Percentiles rank a stretch among this genome's conserved stretches.
These are phyloP conservation scores for Coprinellus micaceus DNA, from an alignment of 768 basidiomycete species.

Conservation along the genomic window DNA sequence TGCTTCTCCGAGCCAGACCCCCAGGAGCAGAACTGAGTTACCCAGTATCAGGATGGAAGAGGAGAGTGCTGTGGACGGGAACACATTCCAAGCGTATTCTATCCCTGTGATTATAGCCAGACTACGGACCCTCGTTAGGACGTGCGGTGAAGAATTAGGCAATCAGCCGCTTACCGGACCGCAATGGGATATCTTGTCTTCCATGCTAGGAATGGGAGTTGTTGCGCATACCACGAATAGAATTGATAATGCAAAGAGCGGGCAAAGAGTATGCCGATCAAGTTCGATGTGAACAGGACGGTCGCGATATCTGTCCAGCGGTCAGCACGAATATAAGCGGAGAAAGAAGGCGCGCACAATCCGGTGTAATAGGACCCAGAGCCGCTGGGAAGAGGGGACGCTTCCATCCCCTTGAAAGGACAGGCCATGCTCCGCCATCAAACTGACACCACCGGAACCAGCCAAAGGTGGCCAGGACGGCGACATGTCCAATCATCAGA, in stretches of 20 bases:
- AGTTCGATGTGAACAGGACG: conserved; percentile 84
- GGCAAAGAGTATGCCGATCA: conserved; percentile 89
- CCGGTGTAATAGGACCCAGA: conserved; percentile 44
- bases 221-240: conserved; percentile 95
- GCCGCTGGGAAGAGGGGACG: conserved; percentile 50
- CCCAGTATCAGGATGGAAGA: conserved; percentile 52
- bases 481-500: conserved; percentile 65
- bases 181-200: conserved; percentile 61
- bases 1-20: conserved; percentile 34
- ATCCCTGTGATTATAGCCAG: conserved; percentile 54
- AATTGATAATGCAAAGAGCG: conserved; percentile 98
- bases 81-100: conserved; percentile 88
- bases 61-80: conserved; percentile 71
- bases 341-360: conserved; percentile 48
- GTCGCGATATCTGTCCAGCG: conserved; percentile 63
- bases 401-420: conserved; percentile 53
- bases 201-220: conserved; percentile 81
- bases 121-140: neutral
- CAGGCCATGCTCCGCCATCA: conserved; percentile 61
- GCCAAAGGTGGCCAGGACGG: conserved; percentile 60
- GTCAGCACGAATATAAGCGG: neutral
- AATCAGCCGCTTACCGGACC: conserved; percentile 53
- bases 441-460: conserved; percentile 69
- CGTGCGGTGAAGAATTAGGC: neutral
- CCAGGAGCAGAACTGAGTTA: conserved; percentile 49